Conservation (phyloP, 1,284 basidiomycete genomes). For the Apiotrichum laibachii region DNA sequence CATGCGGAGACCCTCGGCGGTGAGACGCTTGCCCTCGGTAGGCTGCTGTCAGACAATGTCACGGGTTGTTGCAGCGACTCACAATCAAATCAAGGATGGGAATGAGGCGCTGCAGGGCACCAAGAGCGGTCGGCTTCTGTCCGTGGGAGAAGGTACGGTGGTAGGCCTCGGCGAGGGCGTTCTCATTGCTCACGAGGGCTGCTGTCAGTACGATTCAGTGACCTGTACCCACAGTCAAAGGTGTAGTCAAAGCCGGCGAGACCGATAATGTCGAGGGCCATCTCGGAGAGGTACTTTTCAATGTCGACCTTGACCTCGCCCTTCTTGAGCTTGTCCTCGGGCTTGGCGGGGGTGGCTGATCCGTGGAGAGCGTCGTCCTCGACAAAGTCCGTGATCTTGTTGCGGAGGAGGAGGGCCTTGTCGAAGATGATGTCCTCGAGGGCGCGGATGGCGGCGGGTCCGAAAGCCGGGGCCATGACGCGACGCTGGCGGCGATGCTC, state of each 20-base stretch:
- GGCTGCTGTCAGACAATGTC: not conserved
- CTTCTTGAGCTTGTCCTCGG: not conserved
- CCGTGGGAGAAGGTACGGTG: conserved; percentile 31
- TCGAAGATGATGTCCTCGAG: conserved; percentile 64
- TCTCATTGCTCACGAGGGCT: conserved; percentile 24
- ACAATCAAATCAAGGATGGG: conserved; percentile 56
- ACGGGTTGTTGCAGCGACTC: not conserved
- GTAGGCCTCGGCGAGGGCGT: conserved; percentile 39
- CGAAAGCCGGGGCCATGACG: conserved; percentile 53
- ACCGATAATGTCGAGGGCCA: conserved; percentile 67
- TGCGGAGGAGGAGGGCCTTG: conserved; percentile 59
- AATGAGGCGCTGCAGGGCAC: conserved; percentile 63
- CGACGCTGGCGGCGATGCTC: conserved; percentile 57
- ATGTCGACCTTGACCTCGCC: conserved; percentile 54
- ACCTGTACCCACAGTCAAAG: conserved; percentile 60
- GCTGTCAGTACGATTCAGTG: not conserved
- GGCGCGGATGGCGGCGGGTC: conserved; percentile 38
- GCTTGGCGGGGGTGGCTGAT: conserved; percentile 49
- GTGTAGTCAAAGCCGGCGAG: conserved; percentile 66
- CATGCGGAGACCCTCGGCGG: conserved; percentile 1
- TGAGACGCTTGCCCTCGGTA: not conserved
- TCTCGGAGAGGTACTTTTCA: conserved; percentile 59
- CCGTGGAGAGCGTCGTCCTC: conserved; percentile 53
- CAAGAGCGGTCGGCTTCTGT: conserved; percentile 54
- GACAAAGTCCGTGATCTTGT: conserved; percentile 18